Evolutionary conservation across 1,284 basidiomycete species (phyloP).

Genomic region (Testicularia cyperi): DNA sequence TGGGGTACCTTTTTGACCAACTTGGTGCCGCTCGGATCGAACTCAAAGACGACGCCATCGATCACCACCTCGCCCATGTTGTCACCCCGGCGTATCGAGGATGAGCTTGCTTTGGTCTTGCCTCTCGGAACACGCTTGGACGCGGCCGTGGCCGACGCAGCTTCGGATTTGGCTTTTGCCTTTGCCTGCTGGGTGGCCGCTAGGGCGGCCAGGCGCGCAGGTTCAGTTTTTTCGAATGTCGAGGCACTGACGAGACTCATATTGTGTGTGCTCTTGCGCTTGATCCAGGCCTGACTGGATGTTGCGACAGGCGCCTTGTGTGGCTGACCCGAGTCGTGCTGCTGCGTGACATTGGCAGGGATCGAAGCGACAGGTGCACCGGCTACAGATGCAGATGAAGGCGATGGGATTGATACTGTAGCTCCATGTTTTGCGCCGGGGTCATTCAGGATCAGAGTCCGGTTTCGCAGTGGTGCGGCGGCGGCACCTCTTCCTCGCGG

Average conservation of each 20-base stretch:
- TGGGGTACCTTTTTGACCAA: constrained; percentile 59
- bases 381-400: neutral
- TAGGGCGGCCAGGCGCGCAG: constrained; percentile 45
- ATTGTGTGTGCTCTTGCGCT: constrained; percentile 46
- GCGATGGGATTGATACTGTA: neutral
- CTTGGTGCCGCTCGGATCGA: constrained; percentile 63
- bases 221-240: constrained; percentile 47
- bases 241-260: constrained; percentile 51
- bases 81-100: constrained; percentile 43
- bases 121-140: constrained; percentile 2
- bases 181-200: constrained; percentile 40
- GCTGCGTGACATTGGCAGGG: neutral
- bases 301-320: neutral
- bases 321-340: neutral
- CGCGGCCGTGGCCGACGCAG: constrained; percentile 1
- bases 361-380: neutral
- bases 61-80: constrained; percentile 62
- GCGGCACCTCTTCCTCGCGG: constrained; percentile 24
- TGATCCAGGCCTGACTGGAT: constrained; percentile 44
- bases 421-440: constrained; percentile 1
- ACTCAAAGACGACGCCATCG: constrained; percentile 64
- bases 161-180: constrained; percentile 11
- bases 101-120: constrained; percentile 5
- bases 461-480: constrained; percentile 19
- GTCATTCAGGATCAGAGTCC: constrained; percentile 37